Evolutionary conservation across 1,284 basidiomycete genomes (phyloP).

Genomic region (Pseudozyma flocculosa): DNA sequence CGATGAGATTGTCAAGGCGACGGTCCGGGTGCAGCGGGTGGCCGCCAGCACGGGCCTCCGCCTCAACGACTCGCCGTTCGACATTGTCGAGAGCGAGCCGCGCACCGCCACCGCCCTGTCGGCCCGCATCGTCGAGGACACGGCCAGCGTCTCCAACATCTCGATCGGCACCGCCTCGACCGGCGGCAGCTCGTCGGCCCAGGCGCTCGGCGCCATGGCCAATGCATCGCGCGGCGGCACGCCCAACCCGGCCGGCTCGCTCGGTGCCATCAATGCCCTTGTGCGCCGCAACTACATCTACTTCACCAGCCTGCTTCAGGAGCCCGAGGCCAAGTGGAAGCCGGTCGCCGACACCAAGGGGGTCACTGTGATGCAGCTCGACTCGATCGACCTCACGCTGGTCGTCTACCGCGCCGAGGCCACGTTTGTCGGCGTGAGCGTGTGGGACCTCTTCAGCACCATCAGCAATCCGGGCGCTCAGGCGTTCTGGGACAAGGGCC

Average conservation of each 20-base stretch:
- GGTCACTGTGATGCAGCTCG: conserved; percentile 77
- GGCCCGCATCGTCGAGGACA: conserved; percentile 24
- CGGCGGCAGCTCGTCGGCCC: conserved; percentile 20
- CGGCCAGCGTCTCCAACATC: conserved; percentile 43
- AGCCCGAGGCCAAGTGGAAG: conserved; percentile 97
- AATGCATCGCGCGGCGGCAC: conserved; percentile 66
- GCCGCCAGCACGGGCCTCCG: conserved; percentile 40
- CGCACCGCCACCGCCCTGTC: conserved; percentile 15
- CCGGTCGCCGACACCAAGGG: conserved; percentile 78
- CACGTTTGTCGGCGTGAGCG: conserved; percentile 90
- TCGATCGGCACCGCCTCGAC: conserved; percentile 34
- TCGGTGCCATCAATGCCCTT: conserved; percentile 67
- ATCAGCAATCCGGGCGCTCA: conserved; percentile 80
- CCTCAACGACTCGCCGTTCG: conserved; percentile 34
- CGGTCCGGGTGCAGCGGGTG: conserved; percentile 37
- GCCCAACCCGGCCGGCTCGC: conserved; percentile 24
- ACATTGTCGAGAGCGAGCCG: conserved; percentile 18
- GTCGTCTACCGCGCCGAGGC: conserved; percentile 96
- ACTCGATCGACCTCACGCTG: conserved; percentile 94
- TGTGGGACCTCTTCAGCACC: conserved; percentile 94
- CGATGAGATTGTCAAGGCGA: conserved; percentile 33
- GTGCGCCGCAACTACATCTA: conserved; percentile 92
- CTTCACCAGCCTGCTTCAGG: conserved; percentile 93
- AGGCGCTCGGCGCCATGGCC: conserved; percentile 9
- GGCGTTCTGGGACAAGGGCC: conserved; percentile 83